Evolutionary conservation across 1,284 basidiomycete genomes (phyloP), one percentile per base, ranked within the genome.

Genomic region (Trametes sp.): DNA sequence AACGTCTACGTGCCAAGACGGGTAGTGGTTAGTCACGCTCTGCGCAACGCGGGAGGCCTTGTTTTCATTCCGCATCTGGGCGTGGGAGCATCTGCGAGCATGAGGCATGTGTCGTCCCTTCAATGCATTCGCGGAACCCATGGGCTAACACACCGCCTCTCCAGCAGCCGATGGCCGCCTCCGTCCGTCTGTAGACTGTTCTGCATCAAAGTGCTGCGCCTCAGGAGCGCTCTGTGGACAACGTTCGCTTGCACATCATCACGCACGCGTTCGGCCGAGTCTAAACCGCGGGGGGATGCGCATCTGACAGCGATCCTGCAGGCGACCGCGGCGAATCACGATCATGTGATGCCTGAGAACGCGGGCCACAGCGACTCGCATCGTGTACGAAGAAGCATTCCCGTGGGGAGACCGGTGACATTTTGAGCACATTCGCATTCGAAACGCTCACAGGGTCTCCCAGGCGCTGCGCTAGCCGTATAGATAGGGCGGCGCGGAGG

Each of bases 361-460:
- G 31, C 41, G 44, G 44, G 16, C 31, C 28, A 28, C 50, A 36
- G 26, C 28, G n/a, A n/a, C 36, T 41, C 50, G 57, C 53, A 14
- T 55, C 54, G 60, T 55, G 60, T 46, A 42, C 59, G 48, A 31
- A 36, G 60, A 59, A 61, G 53, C 53, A 11, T 16, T n/a, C 24
- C 46, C 51, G 63, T 60, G 63, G 59, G 63, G 63, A 57, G 49
- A 16, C 41, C 42, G 26, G 19, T 14, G 51, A 64, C 31, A 16
- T 33, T 54, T 58, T 51, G 21, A 57, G 55, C 46, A 28, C 28
- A n/a, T 36, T 44, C 38, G 19, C 9, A 42, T 19, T 7, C 48
- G 45, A 28, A 19, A 16, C 49, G 56, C 41, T 64, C 59, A 61
- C 63, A 62, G 54, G 64, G 57, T 56, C 48, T 56, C 57, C 53